phyloP scores from a whole-genome alignment of 164 flowering plant genomes.

The Houttuynia cordata region DNA sequence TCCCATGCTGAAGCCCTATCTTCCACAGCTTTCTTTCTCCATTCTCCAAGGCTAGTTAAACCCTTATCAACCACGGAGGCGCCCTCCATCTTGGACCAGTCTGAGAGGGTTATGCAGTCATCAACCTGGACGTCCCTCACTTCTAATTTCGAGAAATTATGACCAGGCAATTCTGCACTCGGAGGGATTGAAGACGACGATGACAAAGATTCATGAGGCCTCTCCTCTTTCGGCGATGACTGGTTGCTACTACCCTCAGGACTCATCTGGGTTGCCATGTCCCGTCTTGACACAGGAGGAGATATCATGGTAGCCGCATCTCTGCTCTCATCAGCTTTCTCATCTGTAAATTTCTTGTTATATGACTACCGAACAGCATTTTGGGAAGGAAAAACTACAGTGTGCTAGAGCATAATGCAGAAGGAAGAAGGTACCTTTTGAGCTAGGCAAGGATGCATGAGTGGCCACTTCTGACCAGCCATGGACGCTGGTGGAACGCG shows the following conservation, averaged over 20 bases:
- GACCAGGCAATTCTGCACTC: conserved; percentile 34
- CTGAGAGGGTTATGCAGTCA: conserved; percentile 61
- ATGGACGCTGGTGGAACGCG: conserved; percentile 73
- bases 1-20: conserved; percentile 52
- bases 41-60: conserved; percentile 30
- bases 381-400: no score
- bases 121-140: conserved; percentile 81
- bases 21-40: conserved; percentile 42
- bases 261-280: conserved; percentile 98
- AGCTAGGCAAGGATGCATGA: conserved; percentile 31
- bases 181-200: conserved; percentile 33
- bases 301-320: conserved; percentile 48
- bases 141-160: conserved; percentile 36
- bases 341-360: conserved; percentile 27
- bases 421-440: no score
- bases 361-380: not conserved
- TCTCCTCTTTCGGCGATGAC: conserved; percentile 52
- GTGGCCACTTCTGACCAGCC: conserved; percentile 60
- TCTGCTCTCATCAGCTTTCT: conserved; percentile 25
- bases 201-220: conserved; percentile 32
- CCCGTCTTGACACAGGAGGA: conserved; percentile 65
- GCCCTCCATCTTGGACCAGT: conserved; percentile 77
- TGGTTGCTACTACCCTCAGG: conserved; percentile 53
- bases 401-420: no score
- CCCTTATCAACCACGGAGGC: conserved; percentile 27